These are phyloP conservation scores for Platismatia glauca DNA, from an alignment of 495 filamentous ascomycete species.

Conservation along the genomic window DNA sequence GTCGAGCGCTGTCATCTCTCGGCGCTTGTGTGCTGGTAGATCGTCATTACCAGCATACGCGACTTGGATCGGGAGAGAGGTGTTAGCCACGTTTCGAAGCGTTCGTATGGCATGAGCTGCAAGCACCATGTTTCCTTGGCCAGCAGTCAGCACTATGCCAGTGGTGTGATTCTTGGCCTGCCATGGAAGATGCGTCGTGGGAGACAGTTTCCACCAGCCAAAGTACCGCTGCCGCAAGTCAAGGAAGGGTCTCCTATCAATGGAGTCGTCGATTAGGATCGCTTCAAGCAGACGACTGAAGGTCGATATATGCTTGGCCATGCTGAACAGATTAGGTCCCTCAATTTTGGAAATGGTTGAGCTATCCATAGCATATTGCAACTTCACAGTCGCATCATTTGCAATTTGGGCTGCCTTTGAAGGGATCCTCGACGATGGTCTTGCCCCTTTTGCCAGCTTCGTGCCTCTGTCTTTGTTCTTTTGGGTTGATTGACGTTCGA, in stretches of 20 bases:
- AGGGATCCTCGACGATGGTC: background rate
- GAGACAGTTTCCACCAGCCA: background rate
- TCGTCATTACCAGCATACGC: slow-evolving; percentile 33
- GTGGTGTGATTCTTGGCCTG: background rate
- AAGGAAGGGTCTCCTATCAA: slow-evolving; percentile 6
- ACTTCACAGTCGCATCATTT: background rate
- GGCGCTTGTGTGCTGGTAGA: slow-evolving; percentile 23
- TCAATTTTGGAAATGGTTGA: background rate
- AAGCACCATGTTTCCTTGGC: slow-evolving; percentile 9
- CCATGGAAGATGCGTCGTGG: background rate
- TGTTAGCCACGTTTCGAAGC: slow-evolving; percentile 28
- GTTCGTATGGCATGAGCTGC: slow-evolving; percentile 24
- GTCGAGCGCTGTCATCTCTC: slow-evolving; percentile 5
- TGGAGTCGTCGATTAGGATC: background rate
- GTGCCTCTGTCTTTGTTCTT: too few relatives aligned
- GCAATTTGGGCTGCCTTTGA: background rate
- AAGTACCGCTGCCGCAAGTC: background rate
- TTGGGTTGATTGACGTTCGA: background rate
- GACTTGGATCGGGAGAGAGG: slow-evolving; percentile 32
- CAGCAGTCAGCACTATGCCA: slow-evolving; percentile 12
- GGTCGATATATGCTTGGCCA: slow-evolving; percentile 6
- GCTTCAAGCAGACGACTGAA: background rate
- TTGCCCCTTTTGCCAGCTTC: background rate
- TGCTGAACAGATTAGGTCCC: slow-evolving; percentile 1
- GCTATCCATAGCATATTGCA: background rate